Conservation (phyloP, 108 stramenopile species). For the Skeletonema tropicum region DNA sequence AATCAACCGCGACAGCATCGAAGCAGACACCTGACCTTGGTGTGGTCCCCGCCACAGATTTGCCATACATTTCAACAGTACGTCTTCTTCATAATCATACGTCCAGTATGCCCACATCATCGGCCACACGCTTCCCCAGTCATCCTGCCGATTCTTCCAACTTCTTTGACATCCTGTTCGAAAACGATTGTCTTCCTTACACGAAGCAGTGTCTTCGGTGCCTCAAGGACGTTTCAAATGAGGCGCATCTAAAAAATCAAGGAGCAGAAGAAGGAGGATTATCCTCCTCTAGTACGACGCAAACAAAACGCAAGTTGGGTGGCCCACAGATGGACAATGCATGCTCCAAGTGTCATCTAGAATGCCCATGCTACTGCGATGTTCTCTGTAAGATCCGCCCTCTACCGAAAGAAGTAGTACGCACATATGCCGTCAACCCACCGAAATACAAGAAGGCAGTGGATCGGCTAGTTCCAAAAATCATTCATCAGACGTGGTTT, state of each 20-base stretch:
- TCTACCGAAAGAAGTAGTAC: slow-evolving; percentile 36
- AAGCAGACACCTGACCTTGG: slow-evolving; percentile 24
- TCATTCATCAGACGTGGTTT: slow-evolving; percentile 78
- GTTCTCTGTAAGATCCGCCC: slow-evolving; percentile 54
- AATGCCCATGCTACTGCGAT: slow-evolving; percentile 57
- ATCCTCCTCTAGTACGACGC: background rate
- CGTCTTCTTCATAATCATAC: slow-evolving; percentile 33
- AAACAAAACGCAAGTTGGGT: slow-evolving; percentile 1
- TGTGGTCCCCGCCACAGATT: slow-evolving; percentile 24
- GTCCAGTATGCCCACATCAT: background rate
- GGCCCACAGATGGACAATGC: slow-evolving; percentile 16
- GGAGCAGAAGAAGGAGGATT: background rate
- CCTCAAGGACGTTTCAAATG: slow-evolving; percentile 45
- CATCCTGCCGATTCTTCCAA: slow-evolving; percentile 46
- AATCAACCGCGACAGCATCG: background rate
- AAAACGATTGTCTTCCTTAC: slow-evolving; percentile 54
- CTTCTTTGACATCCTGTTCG: slow-evolving; percentile 57
- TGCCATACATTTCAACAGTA: slow-evolving; percentile 52
- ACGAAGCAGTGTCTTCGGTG: slow-evolving; percentile 47
- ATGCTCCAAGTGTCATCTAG: slow-evolving; percentile 36
- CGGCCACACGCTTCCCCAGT: slow-evolving; percentile 13
- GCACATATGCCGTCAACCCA: slow-evolving; percentile 34
- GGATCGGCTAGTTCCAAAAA: slow-evolving; percentile 56
- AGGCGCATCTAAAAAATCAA: slow-evolving; percentile 10
- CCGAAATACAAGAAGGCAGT: slow-evolving; percentile 43